Base-by-base conservation (phyloP, 2,329 filamentous ascomycete genomes). In the Cercospora sp. region DNA sequence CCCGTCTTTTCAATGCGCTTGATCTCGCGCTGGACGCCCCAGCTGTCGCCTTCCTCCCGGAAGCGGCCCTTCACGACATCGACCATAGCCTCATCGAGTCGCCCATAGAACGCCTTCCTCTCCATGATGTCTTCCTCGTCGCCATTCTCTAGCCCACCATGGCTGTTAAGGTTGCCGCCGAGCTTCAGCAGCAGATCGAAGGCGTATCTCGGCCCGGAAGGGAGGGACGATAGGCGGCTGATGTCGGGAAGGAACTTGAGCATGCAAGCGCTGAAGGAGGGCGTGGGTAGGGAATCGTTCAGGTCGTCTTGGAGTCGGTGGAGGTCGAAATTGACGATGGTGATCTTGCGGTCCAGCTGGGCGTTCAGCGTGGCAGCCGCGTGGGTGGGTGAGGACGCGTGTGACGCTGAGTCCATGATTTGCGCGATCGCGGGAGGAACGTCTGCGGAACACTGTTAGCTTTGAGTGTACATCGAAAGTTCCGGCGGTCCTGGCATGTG, bases 261-360 rank as follows among this genome's bases (percentile, higher is more conserved):
- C 82, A 86, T 85, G 72, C 84, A 84, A 13, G 82, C 82, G 63
- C 82, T 82, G 76, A 86, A 86, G 71, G 84, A 84, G 4, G 83
- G 80, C 5, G 82, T 82, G 21, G 83, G 83, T 62, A 86, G 84
- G 63, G 82, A 83, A 74, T 85, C 83, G 77, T 85, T 85, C 71
- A 86, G 81, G 72, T 85, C 83, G 76, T 86, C 84, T 75, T 86
- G 84, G 58, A 86, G 80, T 62, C 84, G 82, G 79, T 86, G 84
- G 3, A 86, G 82, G 74, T 86, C 84, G 75, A 85, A 85, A 79
- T 86, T 86, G 65, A 86, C 83, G 65, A 86, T 85, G 43, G 84
- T 86, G 78, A 86, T 86, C 73, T 86, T 86, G 80, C 84, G 84
- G 76, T 86, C 84, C 69, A 86, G 82, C 74, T 86, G 84, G n/a